Conservation (phyloP, 2,329 filamentous ascomycete genomes). For the Aspergillus quadrilineatus region DNA sequence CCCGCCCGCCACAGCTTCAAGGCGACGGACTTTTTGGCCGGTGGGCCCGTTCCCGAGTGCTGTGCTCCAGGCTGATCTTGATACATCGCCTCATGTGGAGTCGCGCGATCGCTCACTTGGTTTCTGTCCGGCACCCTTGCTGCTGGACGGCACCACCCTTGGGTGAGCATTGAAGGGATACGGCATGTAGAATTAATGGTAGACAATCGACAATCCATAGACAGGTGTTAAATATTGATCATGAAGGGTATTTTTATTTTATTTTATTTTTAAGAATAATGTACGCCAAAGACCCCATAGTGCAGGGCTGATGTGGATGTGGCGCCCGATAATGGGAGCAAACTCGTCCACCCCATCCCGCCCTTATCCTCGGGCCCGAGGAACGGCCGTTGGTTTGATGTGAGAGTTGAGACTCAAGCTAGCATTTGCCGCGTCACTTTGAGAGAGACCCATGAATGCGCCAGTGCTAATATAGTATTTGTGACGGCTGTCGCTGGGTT, state of each 20-base stretch:
- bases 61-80: conserved; percentile 29
- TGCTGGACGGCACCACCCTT: neutral
- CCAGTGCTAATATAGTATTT: too few species aligned
- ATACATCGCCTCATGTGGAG: conserved; percentile 23
- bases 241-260: too few species aligned
- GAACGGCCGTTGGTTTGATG: neutral
- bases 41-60: conserved; percentile 22
- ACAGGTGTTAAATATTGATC: too few species aligned
- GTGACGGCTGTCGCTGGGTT: too few species aligned
- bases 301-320: neutral
- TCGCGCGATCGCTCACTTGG: conserved; percentile 19
- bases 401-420: neutral
- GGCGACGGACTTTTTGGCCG: neutral
- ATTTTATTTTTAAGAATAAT: too few species aligned
- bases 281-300: neutral
- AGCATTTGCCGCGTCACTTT: neutral
- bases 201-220: too few species aligned
- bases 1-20: neutral
- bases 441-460: neutral
- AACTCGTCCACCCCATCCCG: neutral
- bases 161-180: neutral
- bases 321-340: conserved; percentile 12
- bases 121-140: neutral
- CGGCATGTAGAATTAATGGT: too few species aligned
- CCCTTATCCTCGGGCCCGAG: neutral